Conservation (phyloP, 164 flowering plant genomes). For the Chimonanthus praecox region DNA sequence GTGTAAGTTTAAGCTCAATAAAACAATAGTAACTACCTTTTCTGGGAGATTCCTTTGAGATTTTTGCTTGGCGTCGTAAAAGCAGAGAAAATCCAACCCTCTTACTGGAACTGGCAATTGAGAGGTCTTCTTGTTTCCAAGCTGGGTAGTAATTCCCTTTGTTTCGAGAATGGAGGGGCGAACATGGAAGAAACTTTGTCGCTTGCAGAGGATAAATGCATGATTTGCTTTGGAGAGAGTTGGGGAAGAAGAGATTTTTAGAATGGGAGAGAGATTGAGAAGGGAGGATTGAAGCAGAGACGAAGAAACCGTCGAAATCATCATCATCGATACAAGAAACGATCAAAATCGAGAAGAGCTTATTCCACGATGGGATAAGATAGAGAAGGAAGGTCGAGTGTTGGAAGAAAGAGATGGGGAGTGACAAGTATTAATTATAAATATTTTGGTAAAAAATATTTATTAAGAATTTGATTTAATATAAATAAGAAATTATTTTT, state of each 20-base stretch:
- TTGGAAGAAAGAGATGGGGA: no score
- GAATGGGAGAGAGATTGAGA: constrained; percentile 12
- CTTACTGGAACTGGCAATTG: constrained; percentile 8
- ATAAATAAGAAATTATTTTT: no score
- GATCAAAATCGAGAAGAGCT: background rate
- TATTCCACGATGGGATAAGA: no score
- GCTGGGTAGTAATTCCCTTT: constrained; percentile 4
- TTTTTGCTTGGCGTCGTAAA: constrained; percentile 22
- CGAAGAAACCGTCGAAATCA: constrained; percentile 17
- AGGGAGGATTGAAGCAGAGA: constrained; percentile 21
- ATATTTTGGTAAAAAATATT: no score
- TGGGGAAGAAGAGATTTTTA: constrained; percentile 6
- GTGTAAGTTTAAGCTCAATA: no score
- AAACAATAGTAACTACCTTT: constrained; percentile 17
- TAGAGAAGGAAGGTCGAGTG: no score
- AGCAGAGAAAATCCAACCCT: constrained; percentile 20
- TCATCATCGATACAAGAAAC: background rate
- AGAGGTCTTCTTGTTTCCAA: background rate
- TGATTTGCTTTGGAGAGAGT: constrained; percentile 5
- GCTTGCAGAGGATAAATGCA: constrained; percentile 6
- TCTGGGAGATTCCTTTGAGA: constrained; percentile 13
- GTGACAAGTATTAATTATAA: no score
- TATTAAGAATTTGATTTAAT: no score
- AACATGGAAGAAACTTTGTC: background rate
- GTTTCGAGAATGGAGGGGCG: constrained; percentile 4